Percentiles rank a stretch among this genome's conserved stretches.
Conservation (phyloP, 352 stramenopile species). For the Phytopythium helicoides region DNA sequence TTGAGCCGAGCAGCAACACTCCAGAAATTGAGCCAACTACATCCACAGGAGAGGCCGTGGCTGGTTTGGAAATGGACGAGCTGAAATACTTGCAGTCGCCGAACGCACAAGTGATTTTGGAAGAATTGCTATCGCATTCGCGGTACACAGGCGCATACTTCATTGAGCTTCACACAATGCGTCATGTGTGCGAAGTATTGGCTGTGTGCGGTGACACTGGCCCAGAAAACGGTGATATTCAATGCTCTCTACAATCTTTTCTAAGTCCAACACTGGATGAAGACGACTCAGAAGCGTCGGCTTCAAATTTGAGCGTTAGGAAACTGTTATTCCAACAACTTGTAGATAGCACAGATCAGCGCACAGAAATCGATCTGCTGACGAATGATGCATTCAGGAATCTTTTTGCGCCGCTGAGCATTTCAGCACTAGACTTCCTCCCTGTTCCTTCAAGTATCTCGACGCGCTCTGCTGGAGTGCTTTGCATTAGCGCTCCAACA, state of each 20-base stretch:
- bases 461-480: slow-evolving; percentile 31
- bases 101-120: slow-evolving; percentile 5
- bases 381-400: slow-evolving; percentile 21
- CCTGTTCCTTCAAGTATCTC: slow-evolving; percentile 40
- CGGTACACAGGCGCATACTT: slow-evolving; percentile 4
- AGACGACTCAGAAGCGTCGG: neutral
- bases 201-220: slow-evolving; percentile 1
- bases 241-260: neutral
- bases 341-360: slow-evolving; percentile 31
- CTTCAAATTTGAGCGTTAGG: neutral
- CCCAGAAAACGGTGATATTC: neutral
- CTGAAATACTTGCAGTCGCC: slow-evolving; percentile 6
- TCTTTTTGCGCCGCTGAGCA: slow-evolving; percentile 9
- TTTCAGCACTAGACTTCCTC: slow-evolving; percentile 40
- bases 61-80: slow-evolving; percentile 2
- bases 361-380: slow-evolving; percentile 38
- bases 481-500: slow-evolving; percentile 29
- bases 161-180: slow-evolving; percentile 6
- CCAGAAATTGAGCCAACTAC: neutral
- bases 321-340: slow-evolving; percentile 30
- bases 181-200: slow-evolving; percentile 1
- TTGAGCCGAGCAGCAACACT: no score
- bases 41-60: neutral
- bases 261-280: neutral
- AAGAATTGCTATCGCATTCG: slow-evolving; percentile 2